Percentiles rank a stretch among this genome's conserved stretches.
Conservation (phyloP, 2,329 filamentous ascomycete species). For the Epichloe brachyelytri region DNA sequence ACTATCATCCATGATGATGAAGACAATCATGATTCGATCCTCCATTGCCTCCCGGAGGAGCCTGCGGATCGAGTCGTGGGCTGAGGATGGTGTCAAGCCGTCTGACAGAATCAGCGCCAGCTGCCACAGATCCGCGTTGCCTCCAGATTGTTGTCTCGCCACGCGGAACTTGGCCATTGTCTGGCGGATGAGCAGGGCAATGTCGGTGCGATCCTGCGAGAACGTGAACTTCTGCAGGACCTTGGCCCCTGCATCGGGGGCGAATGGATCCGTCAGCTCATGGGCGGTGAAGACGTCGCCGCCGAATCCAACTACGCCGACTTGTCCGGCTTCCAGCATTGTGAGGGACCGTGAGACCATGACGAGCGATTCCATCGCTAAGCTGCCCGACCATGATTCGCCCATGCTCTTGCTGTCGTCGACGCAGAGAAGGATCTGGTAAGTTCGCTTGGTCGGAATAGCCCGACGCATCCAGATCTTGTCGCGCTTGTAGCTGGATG, state of each 20-base stretch:
- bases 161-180: slow-evolving; percentile 72
- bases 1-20: slow-evolving; percentile 78
- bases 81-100: slow-evolving; percentile 69
- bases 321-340: slow-evolving; percentile 89
- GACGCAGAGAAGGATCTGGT: slow-evolving; percentile 94
- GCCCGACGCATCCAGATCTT: slow-evolving; percentile 99
- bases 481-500: slow-evolving; percentile 94
- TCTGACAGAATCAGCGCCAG: slow-evolving; percentile 87
- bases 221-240: slow-evolving; percentile 80
- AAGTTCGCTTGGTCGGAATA: slow-evolving; percentile 83
- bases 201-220: slow-evolving; percentile 73
- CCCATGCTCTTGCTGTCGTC: slow-evolving; percentile 95
- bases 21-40: slow-evolving; percentile 94
- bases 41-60: slow-evolving; percentile 81
- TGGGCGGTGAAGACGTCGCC: slow-evolving; percentile 74
- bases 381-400: slow-evolving; percentile 57
- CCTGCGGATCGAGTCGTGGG: slow-evolving; percentile 70
- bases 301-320: slow-evolving; percentile 87
- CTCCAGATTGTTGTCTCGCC: slow-evolving; percentile 49
- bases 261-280: slow-evolving; percentile 71
- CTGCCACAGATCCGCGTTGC: slow-evolving; percentile 74
- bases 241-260: slow-evolving; percentile 60
- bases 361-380: slow-evolving; percentile 89
- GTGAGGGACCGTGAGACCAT: slow-evolving; percentile 77
- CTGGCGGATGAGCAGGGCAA: slow-evolving; percentile 61